Base-by-base conservation (phyloP, 2,329 filamentous ascomycete genomes). In the Teratosphaeria nubilosa region DNA sequence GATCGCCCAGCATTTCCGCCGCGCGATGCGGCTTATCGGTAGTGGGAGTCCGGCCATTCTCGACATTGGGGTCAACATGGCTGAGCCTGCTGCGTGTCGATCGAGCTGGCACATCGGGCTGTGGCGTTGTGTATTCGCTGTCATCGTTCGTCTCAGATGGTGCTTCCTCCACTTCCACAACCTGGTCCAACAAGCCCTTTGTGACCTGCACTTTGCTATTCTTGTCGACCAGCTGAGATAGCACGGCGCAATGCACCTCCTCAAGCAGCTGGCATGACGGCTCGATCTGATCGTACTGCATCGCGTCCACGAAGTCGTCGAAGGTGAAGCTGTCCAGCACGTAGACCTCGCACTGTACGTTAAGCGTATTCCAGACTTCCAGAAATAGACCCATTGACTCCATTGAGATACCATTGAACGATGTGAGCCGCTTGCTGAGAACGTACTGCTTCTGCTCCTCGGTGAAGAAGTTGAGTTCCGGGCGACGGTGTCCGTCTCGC, bases 341-440 rank as follows among this genome's bases (percentile, higher is more conserved):
- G 69, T 95, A 95, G 20, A 96, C 87, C 68, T 96, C 90, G 69
- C 91, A 95, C 70, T 96, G 96, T n/a, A 99, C 92, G 68, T 96
- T 99, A 34, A 99, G 80, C 0, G 91, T 96, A 66, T 96, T 91
- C 94, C 94, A 99, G 0, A 89, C 90, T 74, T 96, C 92, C 25
- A 99, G 76, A 16, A 97, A 77, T 2, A 85, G 81, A 0, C 91
- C 91, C n/a, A 96, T 83, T 3, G 90, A 92, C 66, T 87, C 85
- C 84, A 92, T 94, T 22, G 86, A 76, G 56, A 97, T 84, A 45
- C 85, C 83, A 51, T 68, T 71, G 57, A 73, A 70, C 22, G 58
- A 48, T 25, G 24, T 55, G 25, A 27, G 68, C 63, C 78, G 76
- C 51, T 64, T 59, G 45, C 58, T 59, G 50, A 58, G 53, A 56